Evolutionary conservation across 176 grass and related monocot genomes (phyloP), one percentile per base, ranked within the genome.

Genomic region (Triticum turgidum): DNA sequence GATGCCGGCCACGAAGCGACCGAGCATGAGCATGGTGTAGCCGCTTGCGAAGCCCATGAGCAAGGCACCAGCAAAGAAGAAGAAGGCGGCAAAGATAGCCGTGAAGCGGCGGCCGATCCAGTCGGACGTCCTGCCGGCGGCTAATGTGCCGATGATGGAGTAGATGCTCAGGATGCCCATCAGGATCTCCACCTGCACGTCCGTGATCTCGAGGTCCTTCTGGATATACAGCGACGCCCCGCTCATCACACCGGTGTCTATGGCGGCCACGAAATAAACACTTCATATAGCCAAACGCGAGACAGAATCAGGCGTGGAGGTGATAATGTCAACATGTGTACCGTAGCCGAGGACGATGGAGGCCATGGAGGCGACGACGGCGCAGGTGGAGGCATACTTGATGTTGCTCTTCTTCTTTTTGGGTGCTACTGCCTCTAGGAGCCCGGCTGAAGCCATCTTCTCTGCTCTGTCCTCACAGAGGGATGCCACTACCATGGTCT

Each of bases 181-280:
- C 4, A 89, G 78, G 20, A 95, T 27, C 94, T 95, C 93, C 6
- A 89, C 64, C 61, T 95, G 77, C 51, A 89, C 90, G 70, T 95
- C 89, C 0, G 83, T 85, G 77, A 89, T 70, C 61, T 89, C 62
- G 0, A 95, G 80, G 84, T 93, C 94, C 4, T 91, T 34, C 76
- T 93, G 82, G 83, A 95, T 95, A 65, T 78, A 93, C 33, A 93
- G 63, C 27, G 76, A 58, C 3, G 89, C 91, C 0, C 94, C 94
- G 66, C 94, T 95, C 94, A 95, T 95, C 84, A 95, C 94, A 25
- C 91, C 94, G 1, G 93, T 89, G 69, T 93, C 91, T 95, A 21
- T 5, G 20, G n/a, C 24, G 29, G 27, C 29, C 65, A 32, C 0
- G 13, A 81, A 20, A 77, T 5, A 38, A 37, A 42, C 37, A 72